Conservation (phyloP, 1,139 yeast species). For the Candida pseudoviswanathii region DNA sequence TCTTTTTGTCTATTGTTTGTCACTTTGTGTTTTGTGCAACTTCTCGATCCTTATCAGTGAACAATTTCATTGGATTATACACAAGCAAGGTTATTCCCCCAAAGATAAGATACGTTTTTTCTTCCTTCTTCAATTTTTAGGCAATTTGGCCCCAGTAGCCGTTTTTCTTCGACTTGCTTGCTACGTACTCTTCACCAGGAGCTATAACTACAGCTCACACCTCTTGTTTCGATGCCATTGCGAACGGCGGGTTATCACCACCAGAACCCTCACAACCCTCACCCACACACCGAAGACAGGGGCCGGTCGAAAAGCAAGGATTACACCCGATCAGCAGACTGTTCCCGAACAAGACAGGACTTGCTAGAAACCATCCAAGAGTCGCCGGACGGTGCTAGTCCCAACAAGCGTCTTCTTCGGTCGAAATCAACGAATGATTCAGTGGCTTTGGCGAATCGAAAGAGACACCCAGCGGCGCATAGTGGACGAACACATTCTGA, state of each 20-base stretch:
- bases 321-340: neutral
- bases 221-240: neutral
- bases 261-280: neutral
- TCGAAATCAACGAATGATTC: constrained; percentile 8
- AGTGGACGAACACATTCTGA: neutral
- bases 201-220: neutral
- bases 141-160: neutral
- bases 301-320: constrained; percentile 8
- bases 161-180: too few relatives aligned
- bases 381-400: neutral
- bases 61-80: constrained; percentile 1
- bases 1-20: neutral
- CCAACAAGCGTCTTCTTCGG: neutral
- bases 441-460: neutral
- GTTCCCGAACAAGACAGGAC: neutral
- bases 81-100: neutral
- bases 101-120: too few relatives aligned
- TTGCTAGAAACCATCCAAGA: neutral
- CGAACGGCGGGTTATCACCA: neutral
- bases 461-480: constrained; percentile 6
- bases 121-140: neutral
- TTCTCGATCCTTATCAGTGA: neutral
- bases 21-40: neutral
- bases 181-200: too few relatives aligned
- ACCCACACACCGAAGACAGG: constrained; percentile 3